A percentile compares a stretch with the other conserved stretches of the same genome.
Conservation (phyloP, 139 green algal genomes). For the Picochlorum sp. region DNA sequence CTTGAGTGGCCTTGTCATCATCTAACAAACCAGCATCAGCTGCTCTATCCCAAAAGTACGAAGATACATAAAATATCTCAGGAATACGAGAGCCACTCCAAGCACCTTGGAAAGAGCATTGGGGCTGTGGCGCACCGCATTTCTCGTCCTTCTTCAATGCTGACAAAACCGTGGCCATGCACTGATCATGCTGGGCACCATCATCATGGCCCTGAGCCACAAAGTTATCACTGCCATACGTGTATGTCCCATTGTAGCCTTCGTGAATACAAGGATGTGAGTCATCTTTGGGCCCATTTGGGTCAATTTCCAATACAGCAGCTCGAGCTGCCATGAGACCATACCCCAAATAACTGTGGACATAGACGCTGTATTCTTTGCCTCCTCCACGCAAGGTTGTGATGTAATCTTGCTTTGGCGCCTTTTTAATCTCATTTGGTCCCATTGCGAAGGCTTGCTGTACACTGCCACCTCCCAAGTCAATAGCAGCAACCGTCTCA, state of each 20-base stretch:
- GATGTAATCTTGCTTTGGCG: constrained; percentile 57
- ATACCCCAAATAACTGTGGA: constrained; percentile 93
- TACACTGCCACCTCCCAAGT: constrained; percentile 69
- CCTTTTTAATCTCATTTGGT: constrained; percentile 35
- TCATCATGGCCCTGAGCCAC: neutral
- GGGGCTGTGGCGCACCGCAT: constrained; percentile 44
- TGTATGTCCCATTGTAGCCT: constrained; percentile 40
- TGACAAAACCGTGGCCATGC: constrained; percentile 23
- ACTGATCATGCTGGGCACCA: constrained; percentile 13
- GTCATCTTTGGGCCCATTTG: constrained; percentile 17
- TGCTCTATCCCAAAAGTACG: constrained; percentile 93
- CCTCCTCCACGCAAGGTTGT: constrained; percentile 53
- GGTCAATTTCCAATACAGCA: constrained; percentile 58
- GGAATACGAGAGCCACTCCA: constrained; percentile 60
- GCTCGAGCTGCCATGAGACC: constrained; percentile 92
- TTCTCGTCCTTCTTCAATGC: constrained; percentile 31
- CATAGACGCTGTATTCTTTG: constrained; percentile 81
- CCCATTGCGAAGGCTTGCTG: constrained; percentile 79
- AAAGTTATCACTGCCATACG: constrained; percentile 50
- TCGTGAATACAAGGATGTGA: constrained; percentile 65
- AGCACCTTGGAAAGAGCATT: constrained; percentile 88
- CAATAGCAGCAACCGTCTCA: constrained; percentile 81
- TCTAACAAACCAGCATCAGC: constrained; percentile 39
- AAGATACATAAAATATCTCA: constrained; percentile 78
- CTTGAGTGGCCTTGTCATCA: constrained; percentile 26